Evolutionary conservation across 768 basidiomycete species (phyloP).

Genomic region (Dacryopinax spathularia): DNA sequence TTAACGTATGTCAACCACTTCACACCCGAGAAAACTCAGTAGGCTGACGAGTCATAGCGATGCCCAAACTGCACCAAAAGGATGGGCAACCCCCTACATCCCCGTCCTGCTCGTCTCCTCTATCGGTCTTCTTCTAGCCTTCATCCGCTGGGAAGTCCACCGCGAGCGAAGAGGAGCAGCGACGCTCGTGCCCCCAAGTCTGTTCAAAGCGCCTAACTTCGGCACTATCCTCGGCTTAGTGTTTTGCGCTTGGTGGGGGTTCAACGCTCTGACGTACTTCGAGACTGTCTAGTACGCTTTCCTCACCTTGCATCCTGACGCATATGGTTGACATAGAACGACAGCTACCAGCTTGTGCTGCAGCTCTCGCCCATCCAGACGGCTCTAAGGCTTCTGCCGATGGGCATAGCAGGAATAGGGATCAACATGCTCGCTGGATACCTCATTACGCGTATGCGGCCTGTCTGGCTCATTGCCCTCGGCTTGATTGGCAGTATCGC

Average conservation of each 20-base stretch:
- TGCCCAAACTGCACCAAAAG: neutral
- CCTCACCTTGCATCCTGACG: neutral
- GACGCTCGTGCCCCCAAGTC: neutral
- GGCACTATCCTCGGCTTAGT: slow-evolving; percentile 18
- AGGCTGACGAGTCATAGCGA: neutral
- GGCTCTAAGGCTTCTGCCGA: slow-evolving; percentile 24
- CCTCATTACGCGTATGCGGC: slow-evolving; percentile 21
- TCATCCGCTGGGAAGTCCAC: neutral
- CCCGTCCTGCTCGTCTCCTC: neutral
- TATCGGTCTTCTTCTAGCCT: neutral
- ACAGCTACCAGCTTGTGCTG: slow-evolving; percentile 24
- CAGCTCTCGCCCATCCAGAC: slow-evolving; percentile 22
- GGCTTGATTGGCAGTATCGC: slow-evolving; percentile 22
- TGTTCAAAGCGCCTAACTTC: neutral
- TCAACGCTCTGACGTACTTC: slow-evolving; percentile 25
- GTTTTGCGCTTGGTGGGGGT: slow-evolving; percentile 25
- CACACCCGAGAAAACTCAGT: neutral
- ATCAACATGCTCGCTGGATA: slow-evolving; percentile 15
- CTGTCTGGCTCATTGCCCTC: slow-evolving; percentile 19
- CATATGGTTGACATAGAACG: neutral
- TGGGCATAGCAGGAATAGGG: slow-evolving; percentile 22
- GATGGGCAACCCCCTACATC: neutral
- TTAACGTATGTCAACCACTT: neutral
- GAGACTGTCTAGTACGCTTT: slow-evolving; percentile 20
- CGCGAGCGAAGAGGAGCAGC: neutral